phyloP scores from a whole-genome alignment of 176 grass and related monocot species.

The Oryza brachyantha region DNA sequence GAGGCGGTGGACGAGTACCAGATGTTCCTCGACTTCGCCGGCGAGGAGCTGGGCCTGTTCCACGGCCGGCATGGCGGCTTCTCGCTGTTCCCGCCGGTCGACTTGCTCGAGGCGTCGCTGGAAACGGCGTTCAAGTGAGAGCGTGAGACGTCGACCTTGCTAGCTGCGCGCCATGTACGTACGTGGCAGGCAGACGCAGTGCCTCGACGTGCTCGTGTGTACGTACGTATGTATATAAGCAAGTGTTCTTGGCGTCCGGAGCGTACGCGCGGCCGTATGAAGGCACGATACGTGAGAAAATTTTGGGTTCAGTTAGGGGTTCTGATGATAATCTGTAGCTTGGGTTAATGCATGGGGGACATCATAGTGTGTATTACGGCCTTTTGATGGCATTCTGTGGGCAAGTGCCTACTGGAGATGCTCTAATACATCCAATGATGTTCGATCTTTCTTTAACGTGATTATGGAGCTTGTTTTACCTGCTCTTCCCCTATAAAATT shows the following conservation, averaged over 20 bases:
- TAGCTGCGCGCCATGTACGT: neutral
- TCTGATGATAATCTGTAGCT: neutral
- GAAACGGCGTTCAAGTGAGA: conserved; percentile 69
- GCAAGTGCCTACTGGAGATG: neutral
- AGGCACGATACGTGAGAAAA: neutral
- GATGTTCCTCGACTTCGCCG: conserved; percentile 75
- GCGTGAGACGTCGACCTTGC: neutral
- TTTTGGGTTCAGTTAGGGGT: conserved; percentile 21
- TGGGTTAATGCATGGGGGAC: conserved; percentile 18
- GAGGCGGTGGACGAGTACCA: conserved; percentile 58
- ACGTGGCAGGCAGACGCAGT: neutral
- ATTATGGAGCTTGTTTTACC: neutral
- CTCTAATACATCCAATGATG: conserved; percentile 49
- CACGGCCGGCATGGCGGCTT: conserved; percentile 56
- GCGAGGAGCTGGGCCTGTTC: conserved; percentile 77
- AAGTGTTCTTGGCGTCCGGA: neutral
- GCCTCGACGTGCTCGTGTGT: neutral
- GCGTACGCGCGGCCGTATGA: neutral
- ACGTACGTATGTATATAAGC: conserved; percentile 10
- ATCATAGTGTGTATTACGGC: conserved; percentile 50
- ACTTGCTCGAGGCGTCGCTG: conserved; percentile 70
- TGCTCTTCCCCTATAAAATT: too few relatives aligned
- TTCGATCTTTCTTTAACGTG: conserved; percentile 14
- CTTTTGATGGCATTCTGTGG: conserved; percentile 12
- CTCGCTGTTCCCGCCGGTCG: conserved; percentile 64